A percentile compares a stretch with the other conserved stretches of the same genome.
Conservation (phyloP, 2,329 filamentous ascomycete genomes). For the Xylaria sp. region DNA sequence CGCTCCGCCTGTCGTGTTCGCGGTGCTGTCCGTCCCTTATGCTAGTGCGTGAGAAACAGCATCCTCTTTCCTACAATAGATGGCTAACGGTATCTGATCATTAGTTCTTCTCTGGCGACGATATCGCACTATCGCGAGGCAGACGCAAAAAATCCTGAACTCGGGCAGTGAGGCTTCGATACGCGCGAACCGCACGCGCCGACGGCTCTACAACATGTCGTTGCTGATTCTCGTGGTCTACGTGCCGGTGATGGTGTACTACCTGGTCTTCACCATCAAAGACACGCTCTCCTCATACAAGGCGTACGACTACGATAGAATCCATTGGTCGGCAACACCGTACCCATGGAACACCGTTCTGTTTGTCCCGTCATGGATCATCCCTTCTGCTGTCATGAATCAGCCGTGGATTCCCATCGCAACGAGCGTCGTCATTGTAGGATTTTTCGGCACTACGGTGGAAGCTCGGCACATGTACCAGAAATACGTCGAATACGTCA, state of each 20-base stretch:
- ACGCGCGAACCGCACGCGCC: conserved; percentile 60
- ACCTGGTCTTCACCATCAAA: conserved; percentile 57
- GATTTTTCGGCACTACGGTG: conserved; percentile 67
- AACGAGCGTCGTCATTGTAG: conserved; percentile 60
- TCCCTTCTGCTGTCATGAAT: conserved; percentile 57
- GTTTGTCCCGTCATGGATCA: conserved; percentile 56
- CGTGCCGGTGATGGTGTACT: conserved; percentile 59
- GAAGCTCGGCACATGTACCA: conserved; percentile 65
- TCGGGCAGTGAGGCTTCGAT: conserved; percentile 55
- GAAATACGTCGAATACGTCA: conserved; percentile 32
- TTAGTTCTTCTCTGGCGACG: conserved; percentile 58
- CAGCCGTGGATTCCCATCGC: conserved; percentile 62
- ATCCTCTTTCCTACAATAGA: neutral
- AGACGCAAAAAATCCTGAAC: conserved; percentile 54
- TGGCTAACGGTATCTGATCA: conserved; percentile 16
- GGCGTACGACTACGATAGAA: conserved; percentile 55
- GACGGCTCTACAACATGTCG: conserved; percentile 67
- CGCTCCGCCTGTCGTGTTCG: conserved; percentile 58
- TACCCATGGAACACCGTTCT: conserved; percentile 61
- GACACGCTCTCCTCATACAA: conserved; percentile 42
- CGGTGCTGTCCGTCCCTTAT: conserved; percentile 58
- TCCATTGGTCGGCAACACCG: conserved; percentile 54
- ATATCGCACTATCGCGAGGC: conserved; percentile 59
- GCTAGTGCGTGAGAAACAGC: conserved; percentile 57
- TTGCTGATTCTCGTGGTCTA: conserved; percentile 64